These are phyloP conservation scores for Glebionis coronaria DNA, from an alignment of 129 eudicot genomes.

Conservation along the genomic window DNA sequence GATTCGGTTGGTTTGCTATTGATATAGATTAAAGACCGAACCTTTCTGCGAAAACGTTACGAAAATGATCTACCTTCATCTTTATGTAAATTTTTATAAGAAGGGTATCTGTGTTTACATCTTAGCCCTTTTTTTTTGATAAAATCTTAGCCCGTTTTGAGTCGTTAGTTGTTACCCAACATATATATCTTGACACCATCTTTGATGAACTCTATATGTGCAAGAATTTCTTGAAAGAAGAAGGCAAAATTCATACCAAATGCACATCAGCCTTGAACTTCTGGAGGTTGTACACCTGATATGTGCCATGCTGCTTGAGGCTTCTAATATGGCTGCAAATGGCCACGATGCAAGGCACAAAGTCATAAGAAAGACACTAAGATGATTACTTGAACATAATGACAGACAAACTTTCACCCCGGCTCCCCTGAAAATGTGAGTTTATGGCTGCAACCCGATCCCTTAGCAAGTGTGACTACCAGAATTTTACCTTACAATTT, in stretches of 20 bases:
- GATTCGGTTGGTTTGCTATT: not conserved
- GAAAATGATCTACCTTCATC: not conserved
- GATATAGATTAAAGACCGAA: not conserved
- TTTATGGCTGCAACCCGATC: slow-evolving; percentile 89
- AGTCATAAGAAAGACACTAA: slow-evolving; percentile 78
- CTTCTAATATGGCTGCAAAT: slow-evolving; percentile 94
- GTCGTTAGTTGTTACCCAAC: not conserved
- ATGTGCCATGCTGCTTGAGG: slow-evolving; percentile 93
- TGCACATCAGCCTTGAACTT: slow-evolving; percentile 95
- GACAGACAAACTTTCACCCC: slow-evolving; percentile 80
- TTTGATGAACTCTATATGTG: not conserved
- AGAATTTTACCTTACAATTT: no score
- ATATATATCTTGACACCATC: not conserved
- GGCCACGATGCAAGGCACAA: slow-evolving; percentile 68
- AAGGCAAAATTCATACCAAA: slow-evolving; percentile 96
- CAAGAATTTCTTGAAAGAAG: slow-evolving; percentile 90
- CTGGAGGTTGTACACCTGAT: slow-evolving; percentile 84
- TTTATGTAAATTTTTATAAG: no score
- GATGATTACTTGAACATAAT: no score
- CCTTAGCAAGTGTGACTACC: slow-evolving; percentile 83
- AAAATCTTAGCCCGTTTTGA: no score
- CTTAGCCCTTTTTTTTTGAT: no score
- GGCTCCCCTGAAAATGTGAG: slow-evolving; percentile 95
- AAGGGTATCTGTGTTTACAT: no score
- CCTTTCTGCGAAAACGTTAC: not conserved